A percentile compares a stretch with the other conserved stretches of the same genome.
These are phyloP conservation scores for Fusarium nisikadoi DNA, from an alignment of 2,329 filamentous ascomycete genomes.

Conservation along the genomic window DNA sequence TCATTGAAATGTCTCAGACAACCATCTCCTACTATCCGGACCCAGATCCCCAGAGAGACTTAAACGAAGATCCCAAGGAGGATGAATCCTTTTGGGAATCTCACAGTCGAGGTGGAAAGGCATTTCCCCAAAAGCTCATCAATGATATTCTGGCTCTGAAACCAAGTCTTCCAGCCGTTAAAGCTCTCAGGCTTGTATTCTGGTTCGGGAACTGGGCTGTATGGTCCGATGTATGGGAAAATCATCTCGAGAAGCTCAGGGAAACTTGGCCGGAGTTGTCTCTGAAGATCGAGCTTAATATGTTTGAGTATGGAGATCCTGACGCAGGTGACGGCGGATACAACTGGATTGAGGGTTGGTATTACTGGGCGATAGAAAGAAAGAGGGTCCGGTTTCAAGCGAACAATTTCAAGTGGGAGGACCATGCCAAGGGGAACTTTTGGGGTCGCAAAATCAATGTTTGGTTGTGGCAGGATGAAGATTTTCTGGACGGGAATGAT, in stretches of 20 bases:
- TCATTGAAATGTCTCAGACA: background rate
- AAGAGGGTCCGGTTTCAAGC: background rate
- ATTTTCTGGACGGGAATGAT: accelerated
- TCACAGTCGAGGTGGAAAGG: background rate
- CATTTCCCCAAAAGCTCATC: background rate
- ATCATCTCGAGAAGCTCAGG: background rate
- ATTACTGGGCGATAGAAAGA: background rate
- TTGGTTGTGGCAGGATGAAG: background rate
- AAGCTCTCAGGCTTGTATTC: background rate
- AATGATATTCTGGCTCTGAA: background rate
- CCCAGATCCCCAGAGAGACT: background rate
- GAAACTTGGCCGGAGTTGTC: background rate
- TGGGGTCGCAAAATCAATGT: background rate
- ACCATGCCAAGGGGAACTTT: background rate
- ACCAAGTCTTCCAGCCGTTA: background rate
- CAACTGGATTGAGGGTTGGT: background rate
- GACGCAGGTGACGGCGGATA: background rate
- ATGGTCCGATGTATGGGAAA: too few species aligned
- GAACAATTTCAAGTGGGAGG: background rate
- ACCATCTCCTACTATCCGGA: accelerated
- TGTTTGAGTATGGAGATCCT: background rate
- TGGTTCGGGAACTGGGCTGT: background rate
- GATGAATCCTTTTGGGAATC: accelerated
- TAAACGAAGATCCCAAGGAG: background rate
- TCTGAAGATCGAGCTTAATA: background rate